Evolutionary conservation across 2,329 filamentous ascomycete species (phyloP).

Genomic region (Xylaria sp.): DNA sequence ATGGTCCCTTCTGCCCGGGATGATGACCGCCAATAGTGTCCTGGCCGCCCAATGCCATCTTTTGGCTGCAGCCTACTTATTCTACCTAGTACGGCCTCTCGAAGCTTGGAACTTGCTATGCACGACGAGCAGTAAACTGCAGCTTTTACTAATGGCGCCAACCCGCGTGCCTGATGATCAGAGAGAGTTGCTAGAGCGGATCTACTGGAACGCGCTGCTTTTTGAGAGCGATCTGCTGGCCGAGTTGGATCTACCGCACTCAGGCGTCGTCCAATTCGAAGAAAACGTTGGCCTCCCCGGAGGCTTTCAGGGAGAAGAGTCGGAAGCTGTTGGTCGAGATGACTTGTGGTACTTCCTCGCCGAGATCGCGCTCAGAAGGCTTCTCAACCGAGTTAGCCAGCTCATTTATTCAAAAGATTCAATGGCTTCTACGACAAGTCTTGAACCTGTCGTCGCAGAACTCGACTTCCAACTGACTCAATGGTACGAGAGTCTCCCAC

Average conservation of each 20-base stretch:
- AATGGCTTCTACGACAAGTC: constrained; percentile 71
- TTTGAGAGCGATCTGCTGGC: constrained; percentile 82
- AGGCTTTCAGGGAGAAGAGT: constrained; percentile 75
- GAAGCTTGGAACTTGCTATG: constrained; percentile 84
- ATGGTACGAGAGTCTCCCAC: constrained; percentile 81
- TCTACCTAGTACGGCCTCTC: constrained; percentile 80
- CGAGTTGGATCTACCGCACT: constrained; percentile 81
- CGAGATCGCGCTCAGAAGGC: constrained; percentile 77
- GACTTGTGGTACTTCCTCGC: constrained; percentile 87
- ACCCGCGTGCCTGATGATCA: constrained; percentile 72
- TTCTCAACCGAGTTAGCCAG: constrained; percentile 80
- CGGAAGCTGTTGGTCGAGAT: constrained; percentile 69
- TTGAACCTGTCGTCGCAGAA: constrained; percentile 79
- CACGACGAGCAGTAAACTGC: constrained; percentile 80
- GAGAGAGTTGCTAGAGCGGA: constrained; percentile 74
- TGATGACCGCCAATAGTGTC: constrained; percentile 81
- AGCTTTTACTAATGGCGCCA: constrained; percentile 76
- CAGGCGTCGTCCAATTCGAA: constrained; percentile 81
- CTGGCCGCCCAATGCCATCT: constrained; percentile 81
- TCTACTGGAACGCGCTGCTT: constrained; percentile 84
- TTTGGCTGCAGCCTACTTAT: constrained; percentile 79
- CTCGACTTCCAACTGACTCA: constrained; percentile 82
- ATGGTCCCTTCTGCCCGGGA: constrained; percentile 75
- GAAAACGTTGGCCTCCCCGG: constrained; percentile 79
- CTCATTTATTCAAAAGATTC: constrained; percentile 79